A percentile compares a stretch with the other conserved stretches of the same genome.
phyloP scores from a whole-genome alignment of 2,329 filamentous ascomycete species.

The Cladosporium sp. region DNA sequence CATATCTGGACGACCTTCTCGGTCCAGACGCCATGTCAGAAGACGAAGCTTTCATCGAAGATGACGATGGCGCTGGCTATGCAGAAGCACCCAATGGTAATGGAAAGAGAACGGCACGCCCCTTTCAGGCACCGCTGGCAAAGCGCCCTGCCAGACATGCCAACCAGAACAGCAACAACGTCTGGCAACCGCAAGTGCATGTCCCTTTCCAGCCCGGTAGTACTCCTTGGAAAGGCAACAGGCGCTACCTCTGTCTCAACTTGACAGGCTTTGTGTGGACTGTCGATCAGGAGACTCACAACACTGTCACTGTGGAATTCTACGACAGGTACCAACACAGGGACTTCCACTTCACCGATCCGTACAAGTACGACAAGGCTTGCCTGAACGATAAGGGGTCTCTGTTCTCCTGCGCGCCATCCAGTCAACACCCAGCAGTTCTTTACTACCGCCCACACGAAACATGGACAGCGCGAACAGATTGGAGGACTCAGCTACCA shows the following conservation, averaged over 20 bases:
- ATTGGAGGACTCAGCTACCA: constrained; percentile 86
- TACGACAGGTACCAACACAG: constrained; percentile 90
- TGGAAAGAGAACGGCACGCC: constrained; percentile 53
- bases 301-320: constrained; percentile 96
- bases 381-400: constrained; percentile 81
- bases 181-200: constrained; percentile 66
- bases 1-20: constrained; percentile 77
- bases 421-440: constrained; percentile 63
- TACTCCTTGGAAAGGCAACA: constrained; percentile 91
- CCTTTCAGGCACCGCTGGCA: constrained; percentile 36
- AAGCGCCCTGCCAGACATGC: constrained; percentile 49
- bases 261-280: constrained; percentile 95
- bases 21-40: constrained; percentile 56
- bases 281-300: constrained; percentile 80
- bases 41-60: constrained; percentile 73
- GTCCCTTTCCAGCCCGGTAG: constrained; percentile 88
- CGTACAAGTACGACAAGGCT: constrained; percentile 92
- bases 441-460: constrained; percentile 98
- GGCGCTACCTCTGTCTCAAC: constrained; percentile 90
- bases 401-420: constrained; percentile 75
- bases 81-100: constrained; percentile 59
- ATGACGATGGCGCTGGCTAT: constrained; percentile 94
- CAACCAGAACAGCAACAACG: constrained; percentile 34
- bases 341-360: constrained; percentile 97
- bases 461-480: constrained; percentile 85